Base-by-base conservation (phyloP, 495 filamentous ascomycete species). In the Venustampulla echinocandica region DNA sequence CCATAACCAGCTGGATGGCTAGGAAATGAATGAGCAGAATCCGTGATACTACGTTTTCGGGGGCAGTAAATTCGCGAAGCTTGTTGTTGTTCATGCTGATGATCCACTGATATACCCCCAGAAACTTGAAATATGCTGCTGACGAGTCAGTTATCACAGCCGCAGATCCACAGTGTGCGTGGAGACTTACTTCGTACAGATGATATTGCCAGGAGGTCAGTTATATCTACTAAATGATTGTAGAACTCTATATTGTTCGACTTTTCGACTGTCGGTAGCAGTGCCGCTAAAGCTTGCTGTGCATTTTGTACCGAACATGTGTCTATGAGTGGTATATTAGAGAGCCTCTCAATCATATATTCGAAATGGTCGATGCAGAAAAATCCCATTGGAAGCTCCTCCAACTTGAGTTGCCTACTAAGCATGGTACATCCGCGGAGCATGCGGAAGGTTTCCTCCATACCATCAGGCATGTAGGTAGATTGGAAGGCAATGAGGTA, bases 401-500 rank as follows among this genome's bases (percentile, higher is more conserved):
- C 46, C 0, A 10, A 17, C 32, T 15, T 35, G 2, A 57, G 25
- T 14, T 53, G 55, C 3, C 24, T 17, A 15, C 24, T 44, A 1
- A 57, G 14, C 0, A 54, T n/a, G 23, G 17, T 36, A 20, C 55
- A 57, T 3, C 55, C 55, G 30, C 50, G 42, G 20, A 57, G 40
- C 7, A 50, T 47, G 2, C 32, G 47, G 44, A 57, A 48, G 32
- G 44, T 54, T n/a, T 57, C 55, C 2, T 17, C 6, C 10, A 57
- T 20, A 3, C 55, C 55, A 20, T 57, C 55, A 2, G 9, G n/a
- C 46, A 57, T 53, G 32, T 53, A 54, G 10, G 47, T 43, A 10
- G 55, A 53, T 44, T 57, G 55, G 36, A 57, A 53, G 7, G 50
- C 33, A 11, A 57, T 47, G 2, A 49, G 41, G 24, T 53, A 57